phyloP scores from a whole-genome alignment of 306 rosid species.

The Rubus idaeus region DNA sequence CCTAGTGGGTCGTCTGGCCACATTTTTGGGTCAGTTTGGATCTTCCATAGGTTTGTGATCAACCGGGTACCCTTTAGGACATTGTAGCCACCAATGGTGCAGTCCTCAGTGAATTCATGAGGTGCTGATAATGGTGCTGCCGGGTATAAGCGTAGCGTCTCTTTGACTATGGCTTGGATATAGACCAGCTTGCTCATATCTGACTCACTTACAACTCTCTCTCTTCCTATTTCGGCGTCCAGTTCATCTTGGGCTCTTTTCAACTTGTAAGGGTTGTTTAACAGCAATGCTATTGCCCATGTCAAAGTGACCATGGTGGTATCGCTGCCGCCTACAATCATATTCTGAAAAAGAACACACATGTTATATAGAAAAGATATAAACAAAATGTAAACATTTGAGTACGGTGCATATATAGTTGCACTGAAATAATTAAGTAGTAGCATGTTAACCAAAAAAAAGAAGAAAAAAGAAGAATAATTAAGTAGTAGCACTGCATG shows the following conservation, averaged over 20 bases:
- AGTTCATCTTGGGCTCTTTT: slow-evolving; percentile 29
- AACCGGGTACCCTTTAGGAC: slow-evolving; percentile 13
- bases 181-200: slow-evolving; percentile 22
- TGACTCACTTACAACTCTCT: background rate
- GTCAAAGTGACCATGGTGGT: slow-evolving; percentile 25
- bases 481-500: no score
- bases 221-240: slow-evolving; percentile 19
- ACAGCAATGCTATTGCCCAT: slow-evolving; percentile 25
- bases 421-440: no score
- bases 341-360: background rate
- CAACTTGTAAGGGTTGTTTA: slow-evolving; percentile 20
- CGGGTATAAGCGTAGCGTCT: slow-evolving; percentile 27
- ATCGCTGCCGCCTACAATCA: slow-evolving; percentile 27
- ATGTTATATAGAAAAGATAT: no score
- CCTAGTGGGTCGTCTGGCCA: slow-evolving; percentile 15
- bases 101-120: slow-evolving; percentile 40
- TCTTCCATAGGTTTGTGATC: slow-evolving; percentile 19
- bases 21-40: slow-evolving; percentile 17
- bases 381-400: no score
- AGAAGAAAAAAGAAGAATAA: no score
- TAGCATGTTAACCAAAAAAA: no score
- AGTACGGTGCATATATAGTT: no score
- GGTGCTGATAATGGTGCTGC: slow-evolving; percentile 34
- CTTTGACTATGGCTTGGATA: no score
- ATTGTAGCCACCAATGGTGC: slow-evolving; percentile 41